Percentiles rank a stretch among this genome's conserved stretches.
Evolutionary conservation across 208 protist genomes (phyloP).

Genomic region (Leishmania mexicana): DNA sequence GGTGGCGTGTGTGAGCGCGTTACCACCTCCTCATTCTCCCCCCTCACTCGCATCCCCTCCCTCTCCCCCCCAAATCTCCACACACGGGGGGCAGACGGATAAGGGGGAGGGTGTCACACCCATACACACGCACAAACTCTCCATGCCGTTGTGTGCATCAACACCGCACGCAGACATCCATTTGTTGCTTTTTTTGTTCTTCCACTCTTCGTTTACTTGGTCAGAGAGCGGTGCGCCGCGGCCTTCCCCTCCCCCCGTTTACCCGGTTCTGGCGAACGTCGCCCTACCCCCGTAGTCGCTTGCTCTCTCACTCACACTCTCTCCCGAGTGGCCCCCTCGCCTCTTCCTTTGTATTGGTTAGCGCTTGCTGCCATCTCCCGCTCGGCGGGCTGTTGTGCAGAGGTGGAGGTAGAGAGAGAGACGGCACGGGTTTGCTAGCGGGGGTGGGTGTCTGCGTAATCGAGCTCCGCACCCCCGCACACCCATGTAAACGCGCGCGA

Average conservation of each 20-base stretch:
- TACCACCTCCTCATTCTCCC: neutral
- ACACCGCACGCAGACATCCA: neutral
- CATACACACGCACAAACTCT: neutral
- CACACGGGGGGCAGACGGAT: neutral
- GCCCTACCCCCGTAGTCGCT: neutral
- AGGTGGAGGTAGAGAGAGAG: neutral
- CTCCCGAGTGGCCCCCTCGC: neutral
- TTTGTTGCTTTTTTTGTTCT: slow-evolving; percentile 21
- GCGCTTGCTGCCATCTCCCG: neutral
- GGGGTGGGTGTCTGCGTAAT: neutral
- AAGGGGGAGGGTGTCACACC: neutral
- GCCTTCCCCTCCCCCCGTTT: neutral
- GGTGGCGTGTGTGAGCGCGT: neutral
- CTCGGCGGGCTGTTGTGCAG: neutral
- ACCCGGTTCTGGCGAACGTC: neutral
- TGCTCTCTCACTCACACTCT: neutral
- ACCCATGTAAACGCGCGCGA: neutral
- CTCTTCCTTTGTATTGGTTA: neutral
- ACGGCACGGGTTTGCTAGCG: neutral
- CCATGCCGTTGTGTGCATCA: neutral
- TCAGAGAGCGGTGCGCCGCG: neutral
- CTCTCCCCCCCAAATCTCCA: neutral
- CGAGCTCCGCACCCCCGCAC: neutral
- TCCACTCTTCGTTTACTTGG: slow-evolving; percentile 4
- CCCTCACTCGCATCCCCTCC: neutral